Base-by-base conservation (phyloP, 2,329 filamentous ascomycete species). In the Phyllosticta citrichinensis region DNA sequence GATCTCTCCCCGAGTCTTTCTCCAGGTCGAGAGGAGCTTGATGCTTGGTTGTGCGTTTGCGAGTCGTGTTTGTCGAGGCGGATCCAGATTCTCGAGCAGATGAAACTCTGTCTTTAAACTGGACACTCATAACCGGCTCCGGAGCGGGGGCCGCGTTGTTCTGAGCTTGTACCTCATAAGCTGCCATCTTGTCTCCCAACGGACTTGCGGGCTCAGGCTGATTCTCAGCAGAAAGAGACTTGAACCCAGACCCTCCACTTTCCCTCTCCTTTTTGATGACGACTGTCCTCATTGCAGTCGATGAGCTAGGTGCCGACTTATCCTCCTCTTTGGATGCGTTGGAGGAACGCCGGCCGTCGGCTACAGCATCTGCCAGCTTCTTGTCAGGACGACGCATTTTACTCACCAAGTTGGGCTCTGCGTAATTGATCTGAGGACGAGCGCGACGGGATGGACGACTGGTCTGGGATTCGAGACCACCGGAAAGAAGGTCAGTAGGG, bases 311-410 rank as follows among this genome's bases (percentile, higher is more conserved):
- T 17, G 33, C 40, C 50, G 14, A 66, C 57, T 50, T 65, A 65
- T 52, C 62, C 65, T 40, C 64, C 62, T 33, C 27, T 67, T 67
- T 5, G 65, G 62, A 27, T 66, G 67, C 30, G 66, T 62, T 4
- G 68, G 62, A 56, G 3, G 59, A 61, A 14, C 57, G 50, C 54
- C 64, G 52, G 27, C 59, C 20, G 25, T 63, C 58, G 19, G 51
- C 51, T 14, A 80, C 72, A 1, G 78, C 78, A 65, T 80, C 77
- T 1, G 75, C 75, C 58, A 79, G 68, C 57, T 77, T 72, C 63
- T 78, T 77, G 56, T 71, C 72, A 1, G 78, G 77, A 25, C 79
- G 73, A 20, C 79, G 71, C 77, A 81, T 80, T 65, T 81, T 81
- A 17, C 73, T 75, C 54, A 71, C 71, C 17, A 80, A 68, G 56